These are phyloP conservation scores for Sinapis alba DNA, from an alignment of 441 rosid species.

Conservation along the genomic window DNA sequence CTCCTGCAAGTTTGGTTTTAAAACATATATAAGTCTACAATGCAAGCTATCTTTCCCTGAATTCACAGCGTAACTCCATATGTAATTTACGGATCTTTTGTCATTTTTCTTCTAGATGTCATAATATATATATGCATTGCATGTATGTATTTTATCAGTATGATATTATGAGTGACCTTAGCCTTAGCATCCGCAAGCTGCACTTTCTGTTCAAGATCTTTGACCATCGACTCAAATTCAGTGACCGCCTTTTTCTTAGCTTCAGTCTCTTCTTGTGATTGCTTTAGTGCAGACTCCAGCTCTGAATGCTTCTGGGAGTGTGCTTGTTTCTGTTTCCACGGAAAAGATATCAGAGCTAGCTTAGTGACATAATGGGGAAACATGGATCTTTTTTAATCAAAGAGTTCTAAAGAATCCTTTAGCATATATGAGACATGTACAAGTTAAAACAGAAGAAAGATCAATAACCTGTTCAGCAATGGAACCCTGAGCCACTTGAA, in stretches of 20 bases:
- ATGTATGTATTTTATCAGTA: slow-evolving; percentile 1
- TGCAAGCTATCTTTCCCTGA: background rate
- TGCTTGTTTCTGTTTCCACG: slow-evolving; percentile 57
- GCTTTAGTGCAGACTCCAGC: slow-evolving; percentile 59
- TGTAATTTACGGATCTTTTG: background rate
- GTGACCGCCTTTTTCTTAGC: slow-evolving; percentile 60
- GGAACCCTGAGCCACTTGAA: slow-evolving; percentile 49
- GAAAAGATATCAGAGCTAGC: slow-evolving; percentile 12
- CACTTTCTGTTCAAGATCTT: slow-evolving; percentile 76
- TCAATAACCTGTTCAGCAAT: slow-evolving; percentile 54
- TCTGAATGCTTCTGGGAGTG: slow-evolving; percentile 56
- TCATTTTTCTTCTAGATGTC: background rate
- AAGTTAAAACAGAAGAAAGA: background rate
- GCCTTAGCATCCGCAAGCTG: slow-evolving; percentile 59
- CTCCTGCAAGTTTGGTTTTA: slow-evolving; percentile 48
- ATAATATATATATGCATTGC: background rate
- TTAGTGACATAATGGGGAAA: slow-evolving; percentile 17
- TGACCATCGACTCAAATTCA: slow-evolving; percentile 56
- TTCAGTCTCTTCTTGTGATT: slow-evolving; percentile 67
- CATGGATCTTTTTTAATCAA: too few relatives aligned
- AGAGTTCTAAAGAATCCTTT: too few relatives aligned
- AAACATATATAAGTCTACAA: slow-evolving; percentile 5
- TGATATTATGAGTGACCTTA: slow-evolving; percentile 56
- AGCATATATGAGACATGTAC: background rate
- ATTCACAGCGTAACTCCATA: too few relatives aligned